Conservation (phyloP, 148 eudicot species). For the Silene latifolia region DNA sequence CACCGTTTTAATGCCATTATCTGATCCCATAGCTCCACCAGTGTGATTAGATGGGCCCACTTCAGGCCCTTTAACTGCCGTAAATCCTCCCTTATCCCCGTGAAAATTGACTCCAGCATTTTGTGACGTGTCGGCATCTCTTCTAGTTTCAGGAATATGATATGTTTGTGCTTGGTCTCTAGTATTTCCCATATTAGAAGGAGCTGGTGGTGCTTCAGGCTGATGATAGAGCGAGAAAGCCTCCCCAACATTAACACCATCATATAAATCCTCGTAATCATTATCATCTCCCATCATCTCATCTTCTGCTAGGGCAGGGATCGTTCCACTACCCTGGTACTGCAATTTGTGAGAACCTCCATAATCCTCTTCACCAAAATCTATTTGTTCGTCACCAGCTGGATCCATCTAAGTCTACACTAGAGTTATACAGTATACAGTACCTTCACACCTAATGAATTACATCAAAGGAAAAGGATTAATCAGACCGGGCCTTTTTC, state of each 20-base stretch:
- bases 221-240: constrained; percentile 70
- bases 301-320: constrained; percentile 85
- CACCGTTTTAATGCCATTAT: constrained; percentile 37
- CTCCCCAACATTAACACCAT: constrained; percentile 88
- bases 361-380: constrained; percentile 66
- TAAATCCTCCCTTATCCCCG: constrained; percentile 18
- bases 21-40: constrained; percentile 27
- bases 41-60: constrained; percentile 30
- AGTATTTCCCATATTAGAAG: constrained; percentile 37
- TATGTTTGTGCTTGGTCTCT: constrained; percentile 45
- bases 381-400: constrained; percentile 56
- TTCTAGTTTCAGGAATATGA: constrained; percentile 44
- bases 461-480: constrained; percentile 5
- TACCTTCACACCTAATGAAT: constrained; percentile 29
- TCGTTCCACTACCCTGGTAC: constrained; percentile 72
- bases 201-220: constrained; percentile 46
- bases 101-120: constrained; percentile 20
- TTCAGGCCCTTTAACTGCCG: constrained; percentile 32
- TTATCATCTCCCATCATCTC: constrained; percentile 77
- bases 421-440: background rate
- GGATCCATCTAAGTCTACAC: constrained; percentile 51
- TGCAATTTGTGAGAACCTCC: constrained; percentile 59
- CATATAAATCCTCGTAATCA: constrained; percentile 87
- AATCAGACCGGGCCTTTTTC: constrained; percentile 10
- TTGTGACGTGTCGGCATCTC: constrained; percentile 29